Evolutionary conservation across 139 green algal species (phyloP), one percentile per base, ranked within the genome.

Genomic region (Picochlorum sp.): DNA sequence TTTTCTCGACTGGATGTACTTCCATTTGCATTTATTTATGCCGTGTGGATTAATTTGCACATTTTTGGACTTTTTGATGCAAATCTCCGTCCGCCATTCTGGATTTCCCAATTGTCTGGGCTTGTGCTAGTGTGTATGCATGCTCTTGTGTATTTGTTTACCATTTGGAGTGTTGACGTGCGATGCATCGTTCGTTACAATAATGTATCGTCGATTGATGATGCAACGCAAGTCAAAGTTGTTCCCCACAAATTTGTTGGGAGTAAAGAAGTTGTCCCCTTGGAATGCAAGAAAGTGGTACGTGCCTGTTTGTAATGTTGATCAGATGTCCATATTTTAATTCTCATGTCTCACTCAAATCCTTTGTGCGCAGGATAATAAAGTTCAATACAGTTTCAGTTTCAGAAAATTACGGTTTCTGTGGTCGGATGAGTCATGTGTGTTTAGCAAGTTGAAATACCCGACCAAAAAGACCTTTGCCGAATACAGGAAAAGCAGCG

Each of bases 341-440:
- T 3, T 30, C 28, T 30, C 28, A 30, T 30, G 28, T 30, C 28
- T 30, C 28, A 30, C 28, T 30, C 28, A 18, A 26, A 3, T 4
- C 23, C 7, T 23, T 8, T 4, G 47, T 57, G 31, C 0, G 26
- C 6, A 14, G 56, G 20, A 76, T 44, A 70, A 79, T 28, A 60
- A 49, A 4, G 65, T 76, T 13, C 14, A 44, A 28, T 79, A 88
- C 70, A 74, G 65, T 28, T 95, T 96, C 70, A 77, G 86, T 34
- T 92, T 87, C 70, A 67, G 85, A 41, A 86, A 88, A 62, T 80
- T 88, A 56, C 82, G 79, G n/a, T 95, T 88, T 67, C 70, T 85
- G 7, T 88, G 81, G 60, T 58, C 86, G 41, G 15, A 34, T 0
- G 64, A 79, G 4, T 21, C 10, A 11, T 49, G 72, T 24, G 23